Evolutionary conservation across 495 filamentous ascomycete genomes (phyloP), one percentile per base, ranked within the genome.

Genomic region (Pyrenula massariospora): DNA sequence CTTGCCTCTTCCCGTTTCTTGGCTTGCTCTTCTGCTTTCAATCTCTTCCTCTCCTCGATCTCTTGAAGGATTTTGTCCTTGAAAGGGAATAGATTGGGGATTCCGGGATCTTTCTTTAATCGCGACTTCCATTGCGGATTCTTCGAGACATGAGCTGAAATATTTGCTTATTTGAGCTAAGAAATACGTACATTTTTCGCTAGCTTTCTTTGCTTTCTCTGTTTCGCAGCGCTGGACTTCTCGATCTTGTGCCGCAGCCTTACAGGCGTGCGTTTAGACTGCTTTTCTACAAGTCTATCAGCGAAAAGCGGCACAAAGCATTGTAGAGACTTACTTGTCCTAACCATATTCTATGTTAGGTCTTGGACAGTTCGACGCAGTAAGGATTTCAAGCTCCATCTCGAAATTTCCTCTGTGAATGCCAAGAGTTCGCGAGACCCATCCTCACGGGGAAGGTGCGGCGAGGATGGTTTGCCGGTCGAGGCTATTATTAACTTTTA

Each of bases 31-130:
- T 95, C 93, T 54, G 79, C 80, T 73, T 91, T 96, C 67, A 80
- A 64, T 25, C 84, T 76, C 70, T 84, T 85, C 57, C 79, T 84
- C 67, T 96, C 88, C 73, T 98, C 94, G 62, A 98, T 95, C 68
- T 98, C 89, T 24, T 88, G 81, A 49, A 98, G 78, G 20, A 98
- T 80, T 74, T 86, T 89, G 65, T 96, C 94, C 73, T 98, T 98
- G 80, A 91, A 95, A 12, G 93, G 93, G 73, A 96, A 98, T 23
- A 96, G 79, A 66, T 96, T 98, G 53, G 93, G 93, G 54, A 98
- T 96, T 57, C 92, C 92, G 42, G 91, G 90, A 67, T 95, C 92
- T 72, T 97, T 97, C 82, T 95, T 96, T 57, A 95, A 68, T 68
- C 87, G 86, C 60, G 88, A 92, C 58, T 84, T 81, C 86, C 92